Evolutionary conservation across 139 green algal species (phyloP).

Genomic region (Coelastrella sp.): DNA sequence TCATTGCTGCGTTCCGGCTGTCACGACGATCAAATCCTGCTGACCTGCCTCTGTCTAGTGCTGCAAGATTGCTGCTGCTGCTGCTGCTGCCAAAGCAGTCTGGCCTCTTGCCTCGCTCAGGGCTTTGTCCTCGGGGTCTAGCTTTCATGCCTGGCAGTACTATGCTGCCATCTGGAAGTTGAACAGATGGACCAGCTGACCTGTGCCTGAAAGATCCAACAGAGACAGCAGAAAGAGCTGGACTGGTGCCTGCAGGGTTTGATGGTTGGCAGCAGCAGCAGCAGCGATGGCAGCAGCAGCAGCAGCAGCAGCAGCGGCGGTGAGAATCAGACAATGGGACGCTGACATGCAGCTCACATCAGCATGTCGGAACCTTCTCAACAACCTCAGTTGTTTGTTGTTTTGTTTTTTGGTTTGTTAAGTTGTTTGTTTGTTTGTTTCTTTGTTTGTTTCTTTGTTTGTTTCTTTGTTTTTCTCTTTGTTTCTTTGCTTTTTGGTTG

Average conservation of each 20-base stretch:
- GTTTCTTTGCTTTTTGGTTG: too few relatives aligned
- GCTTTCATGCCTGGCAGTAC: conserved; percentile 38
- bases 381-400: background rate
- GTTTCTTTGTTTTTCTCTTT: too few relatives aligned
- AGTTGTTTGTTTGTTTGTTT: background rate
- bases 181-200: background rate
- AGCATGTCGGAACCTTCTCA: background rate
- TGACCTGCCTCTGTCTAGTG: background rate
- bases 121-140: conserved; percentile 27
- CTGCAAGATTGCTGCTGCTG: background rate
- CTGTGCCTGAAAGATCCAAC: background rate
- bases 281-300: background rate
- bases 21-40: too few relatives aligned
- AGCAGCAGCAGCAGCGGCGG: background rate
- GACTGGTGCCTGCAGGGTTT: background rate
- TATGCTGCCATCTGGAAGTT: conserved; percentile 37
- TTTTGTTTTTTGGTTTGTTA: too few relatives aligned
- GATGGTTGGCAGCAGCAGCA: background rate
- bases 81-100: background rate
- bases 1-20: background rate
- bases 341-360: background rate
- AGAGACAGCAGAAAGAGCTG: background rate
- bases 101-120: conserved; percentile 32
- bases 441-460: background rate
- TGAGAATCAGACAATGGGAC: too few relatives aligned